Conservation (phyloP, 2,329 filamentous ascomycete species). For the Alternaria triticimaculans region DNA sequence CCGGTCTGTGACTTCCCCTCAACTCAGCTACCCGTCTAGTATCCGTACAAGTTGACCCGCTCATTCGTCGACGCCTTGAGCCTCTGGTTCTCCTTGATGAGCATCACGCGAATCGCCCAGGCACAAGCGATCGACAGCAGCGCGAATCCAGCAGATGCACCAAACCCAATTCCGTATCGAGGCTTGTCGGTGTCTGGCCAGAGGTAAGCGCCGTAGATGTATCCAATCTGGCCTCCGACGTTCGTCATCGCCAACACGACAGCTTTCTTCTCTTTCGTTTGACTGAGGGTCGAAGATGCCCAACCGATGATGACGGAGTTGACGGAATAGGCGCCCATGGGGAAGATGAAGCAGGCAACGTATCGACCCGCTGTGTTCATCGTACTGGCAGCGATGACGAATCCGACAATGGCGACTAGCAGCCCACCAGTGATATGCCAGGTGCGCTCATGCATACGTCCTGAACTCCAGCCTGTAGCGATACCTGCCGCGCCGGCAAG, state of each 20-base stretch:
- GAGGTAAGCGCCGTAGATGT: constrained; percentile 39
- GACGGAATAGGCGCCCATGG: constrained; percentile 38
- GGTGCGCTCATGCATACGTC: constrained; percentile 57
- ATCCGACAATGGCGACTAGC: constrained; percentile 51
- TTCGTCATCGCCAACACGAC: constrained; percentile 42
- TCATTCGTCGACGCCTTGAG: constrained; percentile 32
- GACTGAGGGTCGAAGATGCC: constrained; percentile 35
- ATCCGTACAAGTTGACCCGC: constrained; percentile 39
- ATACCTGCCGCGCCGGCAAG: constrained; percentile 57
- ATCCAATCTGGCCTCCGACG: constrained; percentile 36
- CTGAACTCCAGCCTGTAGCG: constrained; percentile 58
- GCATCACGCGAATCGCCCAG: constrained; percentile 32
- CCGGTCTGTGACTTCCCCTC: background rate
- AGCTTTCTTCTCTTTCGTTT: constrained; percentile 42
- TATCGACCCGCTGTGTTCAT: constrained; percentile 39
- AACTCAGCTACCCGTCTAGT: constrained; percentile 9
- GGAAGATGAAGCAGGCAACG: constrained; percentile 41
- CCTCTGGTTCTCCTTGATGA: constrained; percentile 38
- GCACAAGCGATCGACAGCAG: constrained; percentile 37
- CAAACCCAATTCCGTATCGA: constrained; percentile 37
- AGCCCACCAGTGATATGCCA: constrained; percentile 58
- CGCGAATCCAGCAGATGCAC: constrained; percentile 38
- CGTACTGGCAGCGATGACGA: constrained; percentile 44
- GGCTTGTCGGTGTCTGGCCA: constrained; percentile 35
- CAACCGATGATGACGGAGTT: constrained; percentile 42